These are phyloP conservation scores for Gnomoniopsis sp. DNA, from an alignment of 2,329 filamentous ascomycete species.

Conservation along the genomic window DNA sequence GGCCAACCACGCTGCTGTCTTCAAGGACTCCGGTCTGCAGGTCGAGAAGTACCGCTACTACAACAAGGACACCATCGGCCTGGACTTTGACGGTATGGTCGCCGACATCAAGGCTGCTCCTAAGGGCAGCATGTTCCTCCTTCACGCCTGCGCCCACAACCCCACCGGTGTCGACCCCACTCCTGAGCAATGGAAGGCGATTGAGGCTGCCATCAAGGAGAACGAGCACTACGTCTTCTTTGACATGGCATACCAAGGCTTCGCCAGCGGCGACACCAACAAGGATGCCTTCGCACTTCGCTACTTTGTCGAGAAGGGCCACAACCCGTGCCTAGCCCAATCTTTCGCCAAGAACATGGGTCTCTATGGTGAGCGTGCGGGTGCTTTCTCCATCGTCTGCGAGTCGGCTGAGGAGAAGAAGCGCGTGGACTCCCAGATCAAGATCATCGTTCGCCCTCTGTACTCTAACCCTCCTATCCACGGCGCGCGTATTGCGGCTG, in stretches of 20 bases:
- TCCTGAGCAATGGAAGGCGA: constrained; percentile 85
- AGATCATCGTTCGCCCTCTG: constrained; percentile 92
- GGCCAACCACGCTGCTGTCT: constrained; percentile 98
- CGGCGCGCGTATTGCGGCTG: constrained; percentile 87
- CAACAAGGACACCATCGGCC: constrained; percentile 96
- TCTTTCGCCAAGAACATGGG: constrained; percentile 99
- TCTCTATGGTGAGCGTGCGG: constrained; percentile 96
- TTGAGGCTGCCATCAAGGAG: constrained; percentile 81
- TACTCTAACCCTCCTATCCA: constrained; percentile 99
- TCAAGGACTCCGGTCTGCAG: constrained; percentile 85
- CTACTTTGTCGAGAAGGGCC: constrained; percentile 89
- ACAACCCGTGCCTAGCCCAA: constrained; percentile 84
- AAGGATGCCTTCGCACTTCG: constrained; percentile 91
- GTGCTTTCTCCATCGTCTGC: constrained; percentile 91
- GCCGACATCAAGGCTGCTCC: constrained; percentile 87
- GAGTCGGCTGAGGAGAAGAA: constrained; percentile 86
- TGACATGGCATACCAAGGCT: constrained; percentile 99
- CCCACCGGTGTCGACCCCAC: constrained; percentile 95
- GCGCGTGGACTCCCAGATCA: constrained; percentile 94
- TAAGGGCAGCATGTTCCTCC: constrained; percentile 81
- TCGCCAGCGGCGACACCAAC: constrained; percentile 88
- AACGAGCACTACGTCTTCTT: constrained; percentile 93
- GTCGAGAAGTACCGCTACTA: constrained; percentile 98
- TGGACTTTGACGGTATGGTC: constrained; percentile 93
- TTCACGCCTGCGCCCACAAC: constrained; percentile 98